Base-by-base conservation (phyloP, 148 eudicot species). In the Selenicereus undatus region DNA sequence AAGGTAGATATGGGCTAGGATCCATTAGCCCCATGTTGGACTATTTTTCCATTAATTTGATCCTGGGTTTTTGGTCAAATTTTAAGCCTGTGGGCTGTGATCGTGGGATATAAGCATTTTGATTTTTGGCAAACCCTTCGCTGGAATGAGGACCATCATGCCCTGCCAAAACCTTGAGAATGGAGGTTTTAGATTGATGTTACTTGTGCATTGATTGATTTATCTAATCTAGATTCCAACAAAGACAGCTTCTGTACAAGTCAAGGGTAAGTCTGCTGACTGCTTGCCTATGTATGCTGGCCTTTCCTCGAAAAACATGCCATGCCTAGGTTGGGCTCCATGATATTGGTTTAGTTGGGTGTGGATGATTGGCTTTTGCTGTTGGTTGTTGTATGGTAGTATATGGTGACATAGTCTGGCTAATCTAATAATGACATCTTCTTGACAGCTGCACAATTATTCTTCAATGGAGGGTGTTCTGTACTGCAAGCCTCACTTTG, bases 401-500 rank as follows among this genome's bases (percentile, higher is more conserved):
- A 50, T 75, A 45, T 50, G 56, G 68, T 74, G 54, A 77, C 32
- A 51, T 65, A 27, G 74, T 82, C 18, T 78, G 72, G 60, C 43
- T 81, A 68, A 84, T 78, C 54, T 81, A 74, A 84, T 78, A 48
- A 22, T 78, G 65, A 71, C 75, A n/a, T 78, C 73, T 3, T 85
- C 29, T 80, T 81, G 86, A 77, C 88, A 95, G 98, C 88, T 93
- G 78, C 88, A 91, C 88, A 93, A 84, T 83, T 95, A 86, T 81
- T 93, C 98, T 43, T 95, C 98, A 36, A 95, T 93, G 97, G 98
- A 95, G 74, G 97, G 98, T 30, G 97, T 91, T 60, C 78, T 93
- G 70, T 93, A 91, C 88, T 95, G 98, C 89, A 95, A 93, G 90
- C 98, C 98, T 85, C 97, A 95, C 84, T 93, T 90, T 84, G 97